Evolutionary conservation across 2,329 filamentous ascomycete genomes (phyloP), one percentile per base, ranked within the genome.

Genomic region (Penicillium sp.): DNA sequence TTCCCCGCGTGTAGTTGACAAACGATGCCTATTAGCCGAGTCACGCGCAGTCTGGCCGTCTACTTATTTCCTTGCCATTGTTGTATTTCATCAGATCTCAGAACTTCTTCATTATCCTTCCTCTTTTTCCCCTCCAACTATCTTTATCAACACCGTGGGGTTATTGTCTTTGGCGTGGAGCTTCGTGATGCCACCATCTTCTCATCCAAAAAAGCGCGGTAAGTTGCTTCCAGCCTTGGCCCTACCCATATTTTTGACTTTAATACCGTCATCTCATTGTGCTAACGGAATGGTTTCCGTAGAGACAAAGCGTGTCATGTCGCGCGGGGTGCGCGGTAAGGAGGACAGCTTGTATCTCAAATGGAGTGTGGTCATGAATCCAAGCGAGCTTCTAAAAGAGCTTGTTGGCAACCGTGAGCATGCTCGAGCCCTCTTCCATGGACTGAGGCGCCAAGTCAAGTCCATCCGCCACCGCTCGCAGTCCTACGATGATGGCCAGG

Each of bases 391-490:
- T 6, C 53, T 77, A 19, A 55, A 60, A n/a, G 62, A 71, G 19
- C 67, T 77, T 11, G 58, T 71, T 39, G 61, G 62, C n/a, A 59
- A 65, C 25, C 55, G 67, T 3, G 60, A 66, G 7, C 55, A 68
- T 49, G 57, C 65, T 16, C 41, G 53, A 1, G 53, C 67, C 2
- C 70, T 78, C 50, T 64, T 68, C 39, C 61, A 70, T 31, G 66
- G 75, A 16, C 53, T 78, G 41, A 65, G 64, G 23, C 72, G 71
- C 43, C 73, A 77, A 55, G 54, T 75, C 16, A 60, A 63, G 10
- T 60, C 76, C 27, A 65, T 77, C 57, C 69, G 67, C 43, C 65
- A 66, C 27, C 76, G 76, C 46, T 72, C 73, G 2, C 67, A 70
- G 52, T 61, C 64, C 4, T 62, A 34, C 21, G 65, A 72, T 33